These are phyloP conservation scores for Penicillium subrubescens DNA, from an alignment of 495 filamentous ascomycete species.

Conservation along the genomic window DNA sequence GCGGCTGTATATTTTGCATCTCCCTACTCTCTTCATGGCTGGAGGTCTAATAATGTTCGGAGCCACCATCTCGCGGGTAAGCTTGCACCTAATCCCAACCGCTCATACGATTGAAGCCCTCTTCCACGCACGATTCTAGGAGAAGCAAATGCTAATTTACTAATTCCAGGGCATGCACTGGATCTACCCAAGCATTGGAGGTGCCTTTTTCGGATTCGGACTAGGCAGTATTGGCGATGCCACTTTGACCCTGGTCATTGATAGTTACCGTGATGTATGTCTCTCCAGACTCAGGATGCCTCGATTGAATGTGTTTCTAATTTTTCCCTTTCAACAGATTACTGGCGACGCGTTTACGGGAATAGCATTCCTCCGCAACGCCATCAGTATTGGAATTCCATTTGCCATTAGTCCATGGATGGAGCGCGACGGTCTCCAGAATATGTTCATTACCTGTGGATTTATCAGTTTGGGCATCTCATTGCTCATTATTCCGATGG, in stretches of 20 bases:
- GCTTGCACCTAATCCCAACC: not conserved
- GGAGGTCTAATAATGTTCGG: constrained; percentile 44
- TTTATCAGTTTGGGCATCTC: constrained; percentile 33
- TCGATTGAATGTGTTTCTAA: not conserved
- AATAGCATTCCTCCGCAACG: constrained; percentile 39
- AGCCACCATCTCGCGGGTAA: constrained; percentile 30
- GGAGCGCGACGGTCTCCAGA: constrained; percentile 25
- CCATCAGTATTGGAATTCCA: constrained; percentile 35
- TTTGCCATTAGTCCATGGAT: constrained; percentile 42
- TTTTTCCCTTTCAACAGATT: constrained; percentile 24
- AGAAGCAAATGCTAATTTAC: not conserved
- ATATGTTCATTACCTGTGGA: constrained; percentile 38
- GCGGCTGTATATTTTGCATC: constrained; percentile 40
- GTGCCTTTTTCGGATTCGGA: constrained; percentile 39
- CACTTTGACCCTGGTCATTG: constrained; percentile 38
- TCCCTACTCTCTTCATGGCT: constrained; percentile 32
- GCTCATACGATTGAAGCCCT: too few relatives aligned
- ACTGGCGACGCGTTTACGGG: constrained; percentile 40
- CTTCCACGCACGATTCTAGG: not conserved
- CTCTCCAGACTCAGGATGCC: not conserved
- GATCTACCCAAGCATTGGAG: constrained; percentile 35
- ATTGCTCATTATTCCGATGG: constrained; percentile 27
- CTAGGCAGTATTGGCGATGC: constrained; percentile 38
- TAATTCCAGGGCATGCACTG: constrained; percentile 38
- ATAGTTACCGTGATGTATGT: constrained; percentile 38